phyloP scores from a whole-genome alignment of 73 alveolate species.

The Tetrahymena malaccensis region DNA sequence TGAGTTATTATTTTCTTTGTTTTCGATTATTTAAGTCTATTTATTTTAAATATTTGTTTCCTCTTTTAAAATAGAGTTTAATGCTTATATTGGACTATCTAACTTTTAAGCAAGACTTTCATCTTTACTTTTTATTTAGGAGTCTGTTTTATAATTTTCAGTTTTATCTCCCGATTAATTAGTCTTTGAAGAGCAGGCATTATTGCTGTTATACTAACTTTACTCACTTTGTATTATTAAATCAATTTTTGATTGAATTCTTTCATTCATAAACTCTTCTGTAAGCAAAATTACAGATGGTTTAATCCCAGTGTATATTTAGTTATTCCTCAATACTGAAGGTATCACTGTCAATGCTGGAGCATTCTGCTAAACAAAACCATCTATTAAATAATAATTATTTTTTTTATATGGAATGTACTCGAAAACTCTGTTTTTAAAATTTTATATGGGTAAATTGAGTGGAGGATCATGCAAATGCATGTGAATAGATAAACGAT shows the following conservation, averaged over 20 bases:
- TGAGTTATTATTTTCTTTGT: background rate
- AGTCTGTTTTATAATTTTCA: background rate
- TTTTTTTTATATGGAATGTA: background rate
- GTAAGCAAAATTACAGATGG: conserved; percentile 28
- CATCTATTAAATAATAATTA: conserved; percentile 27
- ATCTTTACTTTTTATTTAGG: background rate
- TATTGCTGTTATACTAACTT: background rate
- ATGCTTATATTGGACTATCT: background rate
- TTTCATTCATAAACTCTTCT: background rate
- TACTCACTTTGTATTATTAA: background rate
- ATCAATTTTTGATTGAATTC: background rate
- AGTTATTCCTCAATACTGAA: background rate
- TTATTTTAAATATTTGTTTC: background rate
- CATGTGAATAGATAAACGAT: conserved; percentile 17
- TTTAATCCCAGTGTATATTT: conserved; percentile 10
- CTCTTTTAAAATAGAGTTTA: background rate
- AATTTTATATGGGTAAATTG: background rate
- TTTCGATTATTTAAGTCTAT: background rate
- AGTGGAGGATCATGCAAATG: conserved; percentile 12
- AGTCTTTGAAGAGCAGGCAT: background rate
- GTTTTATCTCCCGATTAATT: background rate
- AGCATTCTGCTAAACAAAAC: conserved; percentile 4
- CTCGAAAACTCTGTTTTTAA: background rate
- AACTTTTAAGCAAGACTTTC: background rate
- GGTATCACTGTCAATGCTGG: conserved; percentile 9